Base-by-base conservation (phyloP, 2,329 filamentous ascomycete species). In the Cryphonectria naterciae region DNA sequence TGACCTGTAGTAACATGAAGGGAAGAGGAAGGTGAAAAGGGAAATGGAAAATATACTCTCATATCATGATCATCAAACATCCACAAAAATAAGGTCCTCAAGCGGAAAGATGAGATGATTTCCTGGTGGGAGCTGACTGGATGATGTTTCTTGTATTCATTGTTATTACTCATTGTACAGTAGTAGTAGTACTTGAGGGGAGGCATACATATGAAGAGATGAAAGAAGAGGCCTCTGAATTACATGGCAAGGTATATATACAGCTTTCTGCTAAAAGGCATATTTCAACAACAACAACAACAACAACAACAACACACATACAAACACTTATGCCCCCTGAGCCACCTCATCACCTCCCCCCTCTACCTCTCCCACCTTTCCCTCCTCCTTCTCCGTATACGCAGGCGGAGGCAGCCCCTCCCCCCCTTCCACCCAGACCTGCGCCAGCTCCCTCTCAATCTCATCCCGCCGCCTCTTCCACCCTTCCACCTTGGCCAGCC, bases 401-500 rank as follows among this genome's bases (percentile, higher is more conserved):
- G 58, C 58, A 28, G 82, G 78, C 22, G 87, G 85, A n/a, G 85
- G 83, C 22, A 81, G 77, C 32, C 79, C 78, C 43, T 85, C 85
- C 35, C 83, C 85, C 60, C 84, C 81, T 64, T 88, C 86, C 4
- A 86, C 86, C 88, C 87, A 89, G 54, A 90, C 88, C 74, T 85
- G 83, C 37, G 85, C 89, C 71, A 99, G 83, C 82, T 99, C 95
- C 60, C 82, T 82, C 77, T 98, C 94, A 76, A 99, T 97, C 79
- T 94, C 92, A 66, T 89, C 86, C 49, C 90, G 89, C 66, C 96
- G 87, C 74, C 83, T 82, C 84, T 95, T 94, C 94, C 94, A 97
- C 76, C 90, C 87, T 68, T 95, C 92, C 0, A 98, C 95, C 80
- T 93, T 91, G 15, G 89, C 87, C 10, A 99, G 83, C 35, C 92